A percentile compares a stretch with the other conserved stretches of the same genome.
Conservation (phyloP, 2,329 filamentous ascomycete genomes). For the Ceratocystiopsis brevicomis region DNA sequence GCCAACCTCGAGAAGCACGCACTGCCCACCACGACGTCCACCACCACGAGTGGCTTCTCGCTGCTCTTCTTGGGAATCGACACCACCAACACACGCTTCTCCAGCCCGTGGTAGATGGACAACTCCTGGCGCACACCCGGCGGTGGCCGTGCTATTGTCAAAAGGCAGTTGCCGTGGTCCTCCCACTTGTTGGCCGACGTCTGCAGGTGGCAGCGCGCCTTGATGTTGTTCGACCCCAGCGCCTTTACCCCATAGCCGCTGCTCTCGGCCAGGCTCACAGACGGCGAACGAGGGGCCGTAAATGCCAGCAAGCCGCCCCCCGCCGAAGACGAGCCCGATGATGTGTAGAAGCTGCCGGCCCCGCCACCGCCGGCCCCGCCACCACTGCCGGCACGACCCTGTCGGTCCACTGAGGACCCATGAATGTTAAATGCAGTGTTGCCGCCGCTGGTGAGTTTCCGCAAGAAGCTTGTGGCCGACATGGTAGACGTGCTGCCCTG, state of each 20-base stretch:
- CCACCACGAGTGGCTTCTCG: conserved; percentile 40
- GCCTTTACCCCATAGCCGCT: conserved; percentile 31
- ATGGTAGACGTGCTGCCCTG: conserved; percentile 48
- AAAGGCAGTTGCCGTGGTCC: conserved; percentile 66
- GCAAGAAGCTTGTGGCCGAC: conserved; percentile 59
- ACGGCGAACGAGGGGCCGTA: conserved; percentile 34
- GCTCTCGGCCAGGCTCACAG: conserved; percentile 33
- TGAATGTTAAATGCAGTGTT: conserved; percentile 64
- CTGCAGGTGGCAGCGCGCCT: conserved; percentile 70
- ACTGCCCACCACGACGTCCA: conserved; percentile 73
- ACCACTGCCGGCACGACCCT: conserved; percentile 30
- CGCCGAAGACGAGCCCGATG: conserved; percentile 32
- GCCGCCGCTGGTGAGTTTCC: conserved; percentile 48
- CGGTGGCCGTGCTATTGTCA: conserved; percentile 66
- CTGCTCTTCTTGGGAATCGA: conserved; percentile 46
- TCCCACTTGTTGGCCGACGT: conserved; percentile 68
- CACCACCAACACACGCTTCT: conserved; percentile 71
- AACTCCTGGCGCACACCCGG: conserved; percentile 39
- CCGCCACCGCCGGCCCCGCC: conserved; percentile 26
- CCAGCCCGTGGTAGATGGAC: conserved; percentile 43
- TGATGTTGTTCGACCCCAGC: conserved; percentile 57
- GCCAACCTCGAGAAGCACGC: conserved; percentile 72
- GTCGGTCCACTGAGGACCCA: conserved; percentile 51
- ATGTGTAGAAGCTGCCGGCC: conserved; percentile 37
- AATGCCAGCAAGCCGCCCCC: conserved; percentile 16